Evolutionary conservation across 2,329 filamentous ascomycete genomes (phyloP).

Genomic region (Orbilia ellipsospora): DNA sequence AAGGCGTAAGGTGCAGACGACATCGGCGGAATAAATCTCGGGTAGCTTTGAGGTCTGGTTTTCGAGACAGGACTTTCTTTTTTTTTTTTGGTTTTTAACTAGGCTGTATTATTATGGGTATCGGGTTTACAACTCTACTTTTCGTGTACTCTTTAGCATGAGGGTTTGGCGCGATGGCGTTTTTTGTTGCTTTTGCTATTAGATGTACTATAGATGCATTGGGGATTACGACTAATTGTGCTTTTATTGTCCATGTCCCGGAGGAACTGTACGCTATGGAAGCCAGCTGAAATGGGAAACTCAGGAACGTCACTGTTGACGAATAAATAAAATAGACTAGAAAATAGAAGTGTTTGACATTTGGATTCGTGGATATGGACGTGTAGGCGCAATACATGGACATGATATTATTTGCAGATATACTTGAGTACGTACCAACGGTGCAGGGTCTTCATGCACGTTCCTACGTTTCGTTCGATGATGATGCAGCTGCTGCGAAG

Average conservation of each 20-base stretch:
- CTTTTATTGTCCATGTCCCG: neutral
- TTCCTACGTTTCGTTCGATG: slow-evolving; percentile 27
- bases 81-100: neutral
- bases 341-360: too few species aligned
- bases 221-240: neutral
- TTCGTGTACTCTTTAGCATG: slow-evolving; percentile 19
- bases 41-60: neutral
- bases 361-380: too few species aligned
- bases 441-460: slow-evolving; percentile 36
- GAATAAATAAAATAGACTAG: slow-evolving; percentile 10
- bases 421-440: neutral
- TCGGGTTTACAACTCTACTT: neutral
- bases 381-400: too few species aligned
- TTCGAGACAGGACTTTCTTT: slow-evolving; percentile 1
- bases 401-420: too few species aligned
- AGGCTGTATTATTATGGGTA: too few species aligned
- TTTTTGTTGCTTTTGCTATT: slow-evolving; percentile 3
- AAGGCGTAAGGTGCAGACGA: slow-evolving; percentile 12
- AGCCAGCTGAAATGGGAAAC: neutral
- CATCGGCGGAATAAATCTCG: too few species aligned
- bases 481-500: neutral
- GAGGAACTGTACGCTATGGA: neutral
- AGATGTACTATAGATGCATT: slow-evolving; percentile 14
- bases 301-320: slow-evolving; percentile 30
- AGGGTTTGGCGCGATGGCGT: slow-evolving; percentile 7